Percentiles rank a stretch among this genome's conserved stretches.
Evolutionary conservation across 225 moss, liverwort and hornwort species (phyloP).

Genomic region (Polytrichum formosum): DNA sequence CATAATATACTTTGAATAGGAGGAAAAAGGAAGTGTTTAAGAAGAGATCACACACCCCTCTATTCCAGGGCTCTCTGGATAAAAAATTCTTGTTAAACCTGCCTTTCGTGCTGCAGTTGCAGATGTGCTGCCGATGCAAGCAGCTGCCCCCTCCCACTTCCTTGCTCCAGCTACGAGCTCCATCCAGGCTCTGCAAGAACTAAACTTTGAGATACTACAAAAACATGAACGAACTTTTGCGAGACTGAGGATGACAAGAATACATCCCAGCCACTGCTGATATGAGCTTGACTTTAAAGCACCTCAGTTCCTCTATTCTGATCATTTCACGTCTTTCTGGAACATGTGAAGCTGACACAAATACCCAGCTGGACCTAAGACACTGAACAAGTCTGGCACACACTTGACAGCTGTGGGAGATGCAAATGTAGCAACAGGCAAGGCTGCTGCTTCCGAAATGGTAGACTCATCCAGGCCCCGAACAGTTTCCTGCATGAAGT

Average conservation of each 20-base stretch:
- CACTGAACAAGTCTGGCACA: conserved; percentile 3
- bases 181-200: conserved; percentile 75
- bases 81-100: conserved; percentile 75
- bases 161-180: conserved; percentile 60
- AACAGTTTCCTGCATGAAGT: conserved; percentile 59
- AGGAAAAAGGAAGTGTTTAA: background rate
- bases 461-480: conserved; percentile 56
- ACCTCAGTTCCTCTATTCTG: too few relatives aligned
- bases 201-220: background rate
- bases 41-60: conserved; percentile 61
- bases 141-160: conserved; percentile 86
- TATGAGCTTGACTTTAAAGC: too few relatives aligned
- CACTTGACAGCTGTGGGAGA: conserved; percentile 97
- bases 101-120: conserved; percentile 80
- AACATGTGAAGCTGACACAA: background rate
- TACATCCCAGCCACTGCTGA: too few relatives aligned
- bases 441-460: conserved; percentile 55
- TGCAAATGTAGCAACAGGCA: conserved; percentile 88
- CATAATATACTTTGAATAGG: background rate
- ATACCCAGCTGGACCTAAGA: background rate
- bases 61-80: conserved; percentile 86
- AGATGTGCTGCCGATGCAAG: conserved; percentile 91
- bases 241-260: too few relatives aligned
- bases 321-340: background rate
- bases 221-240: background rate